Percentiles rank a stretch among this genome's conserved stretches.
Evolutionary conservation across 805 yeast species (phyloP).

Genomic region (Candida palmyrensis): DNA sequence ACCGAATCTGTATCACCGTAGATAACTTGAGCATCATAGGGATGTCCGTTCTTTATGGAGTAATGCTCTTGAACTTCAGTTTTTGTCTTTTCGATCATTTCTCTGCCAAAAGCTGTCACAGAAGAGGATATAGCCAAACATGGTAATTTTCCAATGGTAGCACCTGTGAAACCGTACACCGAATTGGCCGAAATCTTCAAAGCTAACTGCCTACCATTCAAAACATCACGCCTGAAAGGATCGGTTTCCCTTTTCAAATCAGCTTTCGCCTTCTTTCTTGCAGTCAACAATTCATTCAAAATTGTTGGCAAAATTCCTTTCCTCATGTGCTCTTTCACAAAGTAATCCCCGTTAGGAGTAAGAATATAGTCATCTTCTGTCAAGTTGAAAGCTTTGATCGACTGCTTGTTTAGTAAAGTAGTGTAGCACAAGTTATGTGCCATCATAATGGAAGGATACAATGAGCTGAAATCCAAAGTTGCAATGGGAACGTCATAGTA

Average conservation of each 20-base stretch:
- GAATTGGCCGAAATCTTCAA: conserved; percentile 96
- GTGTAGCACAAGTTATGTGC: conserved; percentile 97
- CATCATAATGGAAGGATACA: conserved; percentile 98
- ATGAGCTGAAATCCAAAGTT: conserved; percentile 92
- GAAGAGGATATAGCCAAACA: conserved; percentile 95
- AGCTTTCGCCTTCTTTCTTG: conserved; percentile 88
- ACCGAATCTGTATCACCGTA: conserved; percentile 99
- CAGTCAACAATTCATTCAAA: conserved; percentile 78
- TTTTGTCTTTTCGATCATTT: conserved; percentile 92
- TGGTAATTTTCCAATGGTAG: conserved; percentile 95
- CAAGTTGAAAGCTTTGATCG: conserved; percentile 61
- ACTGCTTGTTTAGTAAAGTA: conserved; percentile 65
- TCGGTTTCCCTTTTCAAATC: conserved; percentile 91
- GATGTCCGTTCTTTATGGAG: conserved; percentile 73
- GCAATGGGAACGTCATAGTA: conserved; percentile 97
- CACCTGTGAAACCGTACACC: conserved; percentile 98
- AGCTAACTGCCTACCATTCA: conserved; percentile 96
- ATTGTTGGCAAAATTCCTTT: conserved; percentile 91
- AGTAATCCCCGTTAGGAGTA: conserved; percentile 91
- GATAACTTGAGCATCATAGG: conserved; percentile 83
- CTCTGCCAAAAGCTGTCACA: conserved; percentile 93
- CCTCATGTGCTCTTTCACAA: conserved; percentile 63
- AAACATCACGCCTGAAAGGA: conserved; percentile 87
- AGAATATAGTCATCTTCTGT: conserved; percentile 71
- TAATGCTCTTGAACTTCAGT: conserved; percentile 77